Evolutionary conservation across 768 basidiomycete species (phyloP), one percentile per base, ranked within the genome.

Genomic region (Termitomyces heimii): DNA sequence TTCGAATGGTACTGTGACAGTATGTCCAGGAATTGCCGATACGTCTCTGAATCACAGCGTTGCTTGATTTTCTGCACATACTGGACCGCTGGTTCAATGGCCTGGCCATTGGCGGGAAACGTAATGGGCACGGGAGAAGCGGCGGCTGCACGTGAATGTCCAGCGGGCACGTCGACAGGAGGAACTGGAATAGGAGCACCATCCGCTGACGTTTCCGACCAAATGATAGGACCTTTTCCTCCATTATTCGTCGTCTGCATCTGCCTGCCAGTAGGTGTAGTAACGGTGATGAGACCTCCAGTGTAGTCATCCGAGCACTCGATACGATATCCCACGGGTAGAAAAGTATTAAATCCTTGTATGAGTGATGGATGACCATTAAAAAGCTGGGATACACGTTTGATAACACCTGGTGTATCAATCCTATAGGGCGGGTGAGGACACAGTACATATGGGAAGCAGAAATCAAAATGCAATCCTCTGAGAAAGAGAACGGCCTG

Each of bases 61-160:
- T 89, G 87, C 70, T 97, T 98, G 72, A 98, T 97, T 73, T 94
- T 94, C 73, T 95, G 94, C 32, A 99, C 94, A 63, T 96, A 98
- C 65, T 92, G 85, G 56, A 98, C 87, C 0, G 97, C 97, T 18
- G 84, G 86, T 62, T 86, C 83, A 42, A 89, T 82, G 24, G 82
- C 73, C 60, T 75, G 77, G 9, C 67, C 76, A 44, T 77, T 78
- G 60, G 73, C 63, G 26, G 68, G 65, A 65, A 66, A 71, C 18
- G 62, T 53, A 12, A 67, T 67, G 16, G 71, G 70, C 48, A 75
- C 73, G n/a, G 74, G 74, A 53, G 75, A 72, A 1, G 65, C 47
- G 34, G 53, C 49, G 37, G 63, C 61, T 58, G 63, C 57, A 28
- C 50, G 32, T 37, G 46, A 16, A 24, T 45, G 42, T 22, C 22